Conservation (phyloP, 805 yeast species). For the Kuraishia hungarica region DNA sequence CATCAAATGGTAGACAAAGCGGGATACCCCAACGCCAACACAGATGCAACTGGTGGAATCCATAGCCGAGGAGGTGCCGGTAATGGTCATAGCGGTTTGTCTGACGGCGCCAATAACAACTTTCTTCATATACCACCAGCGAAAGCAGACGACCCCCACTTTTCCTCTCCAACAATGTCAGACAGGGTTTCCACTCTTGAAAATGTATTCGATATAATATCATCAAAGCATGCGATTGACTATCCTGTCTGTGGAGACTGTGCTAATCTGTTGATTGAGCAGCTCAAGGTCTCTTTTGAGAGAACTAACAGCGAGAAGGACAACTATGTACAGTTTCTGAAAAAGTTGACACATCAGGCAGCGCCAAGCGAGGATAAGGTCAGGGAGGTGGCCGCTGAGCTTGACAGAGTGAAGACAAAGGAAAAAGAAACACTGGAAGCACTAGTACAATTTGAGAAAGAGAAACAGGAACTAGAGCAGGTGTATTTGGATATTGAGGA, state of each 20-base stretch:
- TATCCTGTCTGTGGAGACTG: slow-evolving; percentile 89
- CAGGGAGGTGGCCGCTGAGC: slow-evolving; percentile 34
- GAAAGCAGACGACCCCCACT: not conserved
- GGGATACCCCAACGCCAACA: slow-evolving; percentile 7
- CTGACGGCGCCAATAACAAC: not conserved
- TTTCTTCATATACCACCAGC: not conserved
- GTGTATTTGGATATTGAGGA: slow-evolving; percentile 37
- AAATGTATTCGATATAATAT: slow-evolving; percentile 62
- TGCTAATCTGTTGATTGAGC: slow-evolving; percentile 54
- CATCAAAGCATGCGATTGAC: slow-evolving; percentile 73
- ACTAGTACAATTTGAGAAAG: slow-evolving; percentile 33
- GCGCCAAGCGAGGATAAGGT: slow-evolving; percentile 35
- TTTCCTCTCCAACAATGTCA: slow-evolving; percentile 25
- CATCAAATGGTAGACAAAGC: slow-evolving; percentile 11
- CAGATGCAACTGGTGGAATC: slow-evolving; percentile 7
- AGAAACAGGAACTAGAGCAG: slow-evolving; percentile 34
- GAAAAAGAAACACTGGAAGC: slow-evolving; percentile 25
- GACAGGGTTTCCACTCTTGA: slow-evolving; percentile 44
- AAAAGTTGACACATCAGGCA: slow-evolving; percentile 53
- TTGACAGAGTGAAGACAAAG: slow-evolving; percentile 33
- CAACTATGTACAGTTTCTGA: slow-evolving; percentile 62
- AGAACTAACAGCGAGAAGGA: slow-evolving; percentile 73
- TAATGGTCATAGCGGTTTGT: not conserved
- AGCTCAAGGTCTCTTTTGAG: slow-evolving; percentile 62
- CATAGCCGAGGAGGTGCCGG: not conserved